These are phyloP conservation scores for Centaurea solstitialis DNA, from an alignment of 129 eudicot species.

Conservation along the genomic window DNA sequence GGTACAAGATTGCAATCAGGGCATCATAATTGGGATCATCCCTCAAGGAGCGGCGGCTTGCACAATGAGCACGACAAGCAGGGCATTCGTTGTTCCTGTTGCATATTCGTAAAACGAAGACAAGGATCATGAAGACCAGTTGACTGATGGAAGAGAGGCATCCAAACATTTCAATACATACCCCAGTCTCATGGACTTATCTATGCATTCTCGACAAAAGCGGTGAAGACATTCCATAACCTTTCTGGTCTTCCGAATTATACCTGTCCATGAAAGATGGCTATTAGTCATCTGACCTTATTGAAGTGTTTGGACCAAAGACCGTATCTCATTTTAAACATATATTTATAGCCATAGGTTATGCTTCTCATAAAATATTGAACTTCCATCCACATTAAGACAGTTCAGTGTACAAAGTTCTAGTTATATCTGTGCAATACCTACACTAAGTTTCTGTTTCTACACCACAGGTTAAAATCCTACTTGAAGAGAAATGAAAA, in stretches of 20 bases:
- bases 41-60: constrained; percentile 93
- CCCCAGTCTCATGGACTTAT: constrained; percentile 89
- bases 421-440: not conserved
- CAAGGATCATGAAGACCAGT: not conserved
- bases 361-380: not conserved
- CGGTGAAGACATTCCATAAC: constrained; percentile 98
- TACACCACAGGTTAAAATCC: not conserved
- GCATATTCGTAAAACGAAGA: not conserved
- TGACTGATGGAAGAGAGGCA: not conserved
- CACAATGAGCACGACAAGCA: constrained; percentile 96
- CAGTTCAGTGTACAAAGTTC: not conserved
- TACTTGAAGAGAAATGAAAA: not conserved
- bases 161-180: constrained; percentile 9
- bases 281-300: not conserved
- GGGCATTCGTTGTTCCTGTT: constrained; percentile 95
- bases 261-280: constrained; percentile 48
- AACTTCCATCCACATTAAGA: not conserved
- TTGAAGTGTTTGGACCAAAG: not conserved
- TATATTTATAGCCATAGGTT: not conserved
- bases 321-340: not conserved
- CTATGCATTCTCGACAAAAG: constrained; percentile 96
- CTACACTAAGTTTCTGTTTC: not conserved
- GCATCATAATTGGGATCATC: constrained; percentile 95
- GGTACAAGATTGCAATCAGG: constrained; percentile 72
- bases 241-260: constrained; percentile 91